Evolutionary conservation across 2,329 filamentous ascomycete species (phyloP).

Genomic region (Diplodia sapinea): DNA sequence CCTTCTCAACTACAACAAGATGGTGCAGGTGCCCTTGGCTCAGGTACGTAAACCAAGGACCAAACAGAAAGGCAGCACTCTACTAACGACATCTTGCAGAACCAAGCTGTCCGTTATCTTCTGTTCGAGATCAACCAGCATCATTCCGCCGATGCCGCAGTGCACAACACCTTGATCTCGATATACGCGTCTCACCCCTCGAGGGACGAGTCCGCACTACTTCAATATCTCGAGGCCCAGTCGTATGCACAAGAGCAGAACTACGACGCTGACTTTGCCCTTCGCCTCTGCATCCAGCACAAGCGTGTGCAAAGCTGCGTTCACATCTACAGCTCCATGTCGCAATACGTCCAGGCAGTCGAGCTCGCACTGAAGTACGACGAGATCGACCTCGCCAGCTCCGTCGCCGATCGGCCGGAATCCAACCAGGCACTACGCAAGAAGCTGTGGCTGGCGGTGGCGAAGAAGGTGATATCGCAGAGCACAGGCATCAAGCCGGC

Average conservation of each 20-base stretch:
- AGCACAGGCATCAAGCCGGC: slow-evolving; percentile 83
- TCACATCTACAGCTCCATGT: slow-evolving; percentile 97
- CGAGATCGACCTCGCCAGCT: slow-evolving; percentile 85
- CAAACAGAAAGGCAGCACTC: no score
- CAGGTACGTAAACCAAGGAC: slow-evolving; percentile 51
- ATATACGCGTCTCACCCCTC: slow-evolving; percentile 90
- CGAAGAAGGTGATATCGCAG: slow-evolving; percentile 88
- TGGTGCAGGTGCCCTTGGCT: slow-evolving; percentile 68
- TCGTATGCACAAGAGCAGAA: slow-evolving; percentile 73
- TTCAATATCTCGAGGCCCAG: slow-evolving; percentile 89
- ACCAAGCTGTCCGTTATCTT: slow-evolving; percentile 92
- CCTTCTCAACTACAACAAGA: slow-evolving; percentile 89
- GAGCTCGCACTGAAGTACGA: slow-evolving; percentile 89
- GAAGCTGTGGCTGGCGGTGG: slow-evolving; percentile 93
- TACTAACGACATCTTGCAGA: slow-evolving; percentile 50
- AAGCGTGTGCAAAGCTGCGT: slow-evolving; percentile 92
- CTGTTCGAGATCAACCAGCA: slow-evolving; percentile 91
- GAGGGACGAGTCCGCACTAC: slow-evolving; percentile 80
- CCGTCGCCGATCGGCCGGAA: slow-evolving; percentile 68
- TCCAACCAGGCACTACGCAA: slow-evolving; percentile 80
- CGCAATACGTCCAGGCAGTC: slow-evolving; percentile 90
- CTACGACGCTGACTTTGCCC: slow-evolving; percentile 95
- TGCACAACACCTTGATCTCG: slow-evolving; percentile 96
- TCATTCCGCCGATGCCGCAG: slow-evolving; percentile 78
- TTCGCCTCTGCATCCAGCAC: slow-evolving; percentile 93